A percentile compares a stretch with the other conserved stretches of the same genome.
Conservation (phyloP, 768 basidiomycete species). For the Trametes elegans region DNA sequence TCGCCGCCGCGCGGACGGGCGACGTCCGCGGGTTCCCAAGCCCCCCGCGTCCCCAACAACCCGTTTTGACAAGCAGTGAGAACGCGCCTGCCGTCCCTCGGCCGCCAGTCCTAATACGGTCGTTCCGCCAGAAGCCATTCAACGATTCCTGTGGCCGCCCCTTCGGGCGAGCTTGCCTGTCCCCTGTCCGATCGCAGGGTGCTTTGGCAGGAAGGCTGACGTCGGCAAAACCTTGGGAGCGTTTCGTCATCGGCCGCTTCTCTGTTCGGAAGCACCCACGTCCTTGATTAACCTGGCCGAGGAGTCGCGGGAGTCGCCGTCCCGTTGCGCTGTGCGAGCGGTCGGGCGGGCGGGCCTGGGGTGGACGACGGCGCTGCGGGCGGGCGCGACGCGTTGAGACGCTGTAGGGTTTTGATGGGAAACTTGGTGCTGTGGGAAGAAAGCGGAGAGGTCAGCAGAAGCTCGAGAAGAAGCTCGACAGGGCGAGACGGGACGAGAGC, state of each 20-base stretch:
- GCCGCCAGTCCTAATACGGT: background rate
- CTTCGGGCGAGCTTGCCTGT: too few species aligned
- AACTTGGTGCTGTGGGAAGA: constrained; percentile 74
- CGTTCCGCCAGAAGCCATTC: background rate
- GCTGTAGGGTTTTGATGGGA: constrained; percentile 87
- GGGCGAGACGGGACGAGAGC: constrained; percentile 9
- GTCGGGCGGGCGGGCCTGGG: constrained; percentile 6
- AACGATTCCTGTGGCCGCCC: too few species aligned
- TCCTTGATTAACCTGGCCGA: constrained; percentile 7
- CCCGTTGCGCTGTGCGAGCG: constrained; percentile 11
- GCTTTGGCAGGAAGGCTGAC: background rate
- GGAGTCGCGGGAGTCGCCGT: constrained; percentile 9
- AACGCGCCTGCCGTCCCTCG: background rate
- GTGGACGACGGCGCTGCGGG: constrained; percentile 11
- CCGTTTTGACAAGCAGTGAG: constrained; percentile 8
- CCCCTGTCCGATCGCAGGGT: constrained; percentile 1
- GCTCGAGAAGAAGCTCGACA: background rate
- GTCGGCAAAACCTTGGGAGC: too few species aligned
- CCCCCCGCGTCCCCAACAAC: background rate
- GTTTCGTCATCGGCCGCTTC: background rate
- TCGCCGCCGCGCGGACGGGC: constrained; percentile 4
- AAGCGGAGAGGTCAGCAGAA: constrained; percentile 1
- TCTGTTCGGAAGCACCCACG: background rate
- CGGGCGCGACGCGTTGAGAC: constrained; percentile 59
- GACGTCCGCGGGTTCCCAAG: constrained; percentile 7